Base-by-base conservation (phyloP, 176 grass and related monocot species). In the Cenchrus purpureus region DNA sequence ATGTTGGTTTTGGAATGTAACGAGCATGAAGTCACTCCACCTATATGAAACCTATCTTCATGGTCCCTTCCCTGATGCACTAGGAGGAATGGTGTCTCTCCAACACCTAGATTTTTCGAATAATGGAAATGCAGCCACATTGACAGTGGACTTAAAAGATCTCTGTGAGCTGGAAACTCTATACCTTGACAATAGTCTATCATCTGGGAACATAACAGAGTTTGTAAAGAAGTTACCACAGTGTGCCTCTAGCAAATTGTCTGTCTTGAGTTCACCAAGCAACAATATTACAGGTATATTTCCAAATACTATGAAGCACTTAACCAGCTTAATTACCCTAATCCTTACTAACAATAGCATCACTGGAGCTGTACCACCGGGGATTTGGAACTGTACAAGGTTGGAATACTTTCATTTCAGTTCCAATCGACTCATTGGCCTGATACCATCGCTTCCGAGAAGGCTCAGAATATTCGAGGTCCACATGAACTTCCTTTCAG, bases 1-100 rank as follows among this genome's bases (percentile, higher is more conserved):
- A 0, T 32, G 85, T 48, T 88, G 82, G 86, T 66, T 92, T 52
- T 88, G 90, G 82, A 49, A 91, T 2, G 19, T 88, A 13, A 71
- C 64, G 20, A 65, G 51, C 10, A 44, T 88, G 4, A 58, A 48
- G 34, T 17, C n/a, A 28, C 19, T 79, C 0, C 0, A 8, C 5
- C 64, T 92, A 19, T 10, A 1, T 12, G 0, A 1, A 17, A 63
- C 34, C 3, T 19, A 49, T n/a, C 78, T 84, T 5, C 0, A 42
- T 11, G 85, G 80, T 1, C 44, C 12, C 9, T 45, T 87, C 9
- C 89, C 75, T 12, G 68, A 32, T 67, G 16, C 65, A 3, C 32
- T 89, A 37, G 50, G 16, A 63, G 45, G 45, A 10, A 84, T 84
- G 46, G 7, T 20, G 6, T 73, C 57, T 0, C 52, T 85, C 2